Evolutionary conservation across 1,284 basidiomycete species (phyloP).

Genomic region (Neonothopanus nambi): DNA sequence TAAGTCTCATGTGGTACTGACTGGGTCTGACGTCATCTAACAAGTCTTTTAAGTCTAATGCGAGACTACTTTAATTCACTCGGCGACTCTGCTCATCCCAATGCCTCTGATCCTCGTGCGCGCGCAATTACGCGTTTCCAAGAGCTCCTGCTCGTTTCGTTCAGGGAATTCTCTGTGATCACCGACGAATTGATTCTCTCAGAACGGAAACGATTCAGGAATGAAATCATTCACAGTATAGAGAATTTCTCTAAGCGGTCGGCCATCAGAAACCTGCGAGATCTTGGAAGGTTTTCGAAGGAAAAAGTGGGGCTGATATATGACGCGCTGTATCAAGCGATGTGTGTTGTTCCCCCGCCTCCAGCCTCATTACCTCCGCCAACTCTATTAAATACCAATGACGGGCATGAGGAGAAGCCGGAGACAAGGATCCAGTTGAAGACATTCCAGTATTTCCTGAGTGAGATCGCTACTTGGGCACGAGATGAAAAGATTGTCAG

Average conservation of each 20-base stretch:
- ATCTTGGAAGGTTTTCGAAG: slow-evolving; percentile 82
- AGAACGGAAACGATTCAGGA: slow-evolving; percentile 86
- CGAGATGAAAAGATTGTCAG: slow-evolving; percentile 91
- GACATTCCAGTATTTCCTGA: slow-evolving; percentile 90
- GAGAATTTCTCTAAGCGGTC: slow-evolving; percentile 97
- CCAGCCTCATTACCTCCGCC: slow-evolving; percentile 46
- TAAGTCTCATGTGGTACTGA: slow-evolving; percentile 37
- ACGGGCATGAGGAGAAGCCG: slow-evolving; percentile 71
- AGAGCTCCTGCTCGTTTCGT: slow-evolving; percentile 93
- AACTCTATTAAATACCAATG: slow-evolving; percentile 52
- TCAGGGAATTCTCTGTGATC: slow-evolving; percentile 96
- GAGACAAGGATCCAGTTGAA: slow-evolving; percentile 87
- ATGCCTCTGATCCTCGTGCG: slow-evolving; percentile 85
- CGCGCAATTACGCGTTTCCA: slow-evolving; percentile 98
- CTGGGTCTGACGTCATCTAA: not conserved
- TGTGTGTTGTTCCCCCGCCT: slow-evolving; percentile 76
- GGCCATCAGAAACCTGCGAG: slow-evolving; percentile 86
- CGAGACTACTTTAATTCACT: slow-evolving; percentile 92
- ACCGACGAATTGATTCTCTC: slow-evolving; percentile 93
- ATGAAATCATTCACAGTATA: slow-evolving; percentile 91
- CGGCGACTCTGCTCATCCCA: slow-evolving; percentile 93
- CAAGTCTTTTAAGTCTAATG: slow-evolving; percentile 66
- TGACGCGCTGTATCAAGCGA: slow-evolving; percentile 87
- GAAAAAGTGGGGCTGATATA: slow-evolving; percentile 91
- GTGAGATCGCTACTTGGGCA: slow-evolving; percentile 95